Evolutionary conservation across 2,329 filamentous ascomycete species (phyloP), one percentile per base, ranked within the genome.

Genomic region (Sphaerulina vaccinii): DNA sequence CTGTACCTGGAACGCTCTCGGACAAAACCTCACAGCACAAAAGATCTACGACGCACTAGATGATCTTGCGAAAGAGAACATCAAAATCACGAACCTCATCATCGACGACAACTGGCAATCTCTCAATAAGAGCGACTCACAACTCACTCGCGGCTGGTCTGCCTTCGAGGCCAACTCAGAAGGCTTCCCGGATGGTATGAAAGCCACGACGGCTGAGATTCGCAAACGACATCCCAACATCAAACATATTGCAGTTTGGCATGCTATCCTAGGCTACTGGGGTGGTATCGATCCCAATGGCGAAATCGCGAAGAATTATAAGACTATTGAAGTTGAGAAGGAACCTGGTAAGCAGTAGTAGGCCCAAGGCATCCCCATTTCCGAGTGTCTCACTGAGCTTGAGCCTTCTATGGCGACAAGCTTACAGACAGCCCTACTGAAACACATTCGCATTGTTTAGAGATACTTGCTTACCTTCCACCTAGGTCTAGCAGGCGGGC

Each of bases 81-180:
- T 99, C 64, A 84, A 86, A 22, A 73, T 97, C 39, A 85, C 84
- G 0, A 95, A 85, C 63, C 77, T 99, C 2, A 96, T 97, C 55
- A 95, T 99, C 56, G 93, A 99, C 62, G 93, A 99, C 66, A 95
- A 95, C 62, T 99, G 93, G 93, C 91, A 96, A 70, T 82, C 86
- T 7, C 78, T 95, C 5, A 40, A 82, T 81, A 73, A 79, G 56
- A 79, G 76, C 3, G 70, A 76, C 11, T 75, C 70, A 1, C 78
- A 81, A 57, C 79, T 78, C 57, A 65, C 72, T 32, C 71, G 78
- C 11, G 77, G 76, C 11, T 95, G 88, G 90, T 81, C 82, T 8
- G 81, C 86, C 6, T 97, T 99, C 58, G 91, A 97, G 66, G 93
- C 92, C 0, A 88, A 95, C 52, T 79, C 82, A 9, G 76, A 80